Conservation (phyloP, 2,329 filamentous ascomycete genomes). For the Ophiocordyceps sinensis region DNA sequence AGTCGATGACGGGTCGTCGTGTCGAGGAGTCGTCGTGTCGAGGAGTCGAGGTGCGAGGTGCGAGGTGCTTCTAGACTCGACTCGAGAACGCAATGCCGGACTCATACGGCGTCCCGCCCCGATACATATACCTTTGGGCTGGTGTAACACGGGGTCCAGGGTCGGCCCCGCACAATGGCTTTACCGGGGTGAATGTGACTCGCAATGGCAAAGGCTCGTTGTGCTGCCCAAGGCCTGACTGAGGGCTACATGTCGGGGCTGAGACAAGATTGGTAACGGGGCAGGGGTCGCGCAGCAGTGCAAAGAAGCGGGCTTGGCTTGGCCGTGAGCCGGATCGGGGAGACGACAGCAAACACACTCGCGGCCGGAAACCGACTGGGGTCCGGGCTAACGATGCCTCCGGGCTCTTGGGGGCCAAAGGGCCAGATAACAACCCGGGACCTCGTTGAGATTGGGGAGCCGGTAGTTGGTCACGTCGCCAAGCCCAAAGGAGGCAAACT, state of each 20-base stretch:
- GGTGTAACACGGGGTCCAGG: not conserved
- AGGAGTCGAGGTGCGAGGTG: not conserved
- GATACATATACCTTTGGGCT: not conserved
- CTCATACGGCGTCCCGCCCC: not conserved
- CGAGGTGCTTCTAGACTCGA: not conserved
- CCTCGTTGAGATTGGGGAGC: not conserved
- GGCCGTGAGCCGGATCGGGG: not conserved
- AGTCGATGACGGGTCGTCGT: not conserved
- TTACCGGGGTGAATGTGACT: not conserved
- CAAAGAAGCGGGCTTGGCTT: not conserved
- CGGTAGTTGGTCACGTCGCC: not conserved
- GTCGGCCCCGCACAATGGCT: not conserved
- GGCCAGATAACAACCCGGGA: not conserved
- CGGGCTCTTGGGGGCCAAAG: not conserved
- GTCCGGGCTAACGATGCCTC: not conserved
- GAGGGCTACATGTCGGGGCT: not conserved
- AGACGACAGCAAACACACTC: not conserved
- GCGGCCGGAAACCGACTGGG: not conserved
- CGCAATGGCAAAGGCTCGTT: not conserved
- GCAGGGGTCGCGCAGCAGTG: not conserved
- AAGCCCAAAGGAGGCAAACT: not conserved
- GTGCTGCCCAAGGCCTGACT: not conserved
- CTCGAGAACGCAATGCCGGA: not conserved
- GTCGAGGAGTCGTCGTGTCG: too few species aligned
- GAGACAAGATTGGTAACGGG: slow-evolving; percentile 1